Evolutionary conservation across 192 early-diverging fungal species (phyloP), one percentile per base, ranked within the genome.

Genomic region (Podila horticola): DNA sequence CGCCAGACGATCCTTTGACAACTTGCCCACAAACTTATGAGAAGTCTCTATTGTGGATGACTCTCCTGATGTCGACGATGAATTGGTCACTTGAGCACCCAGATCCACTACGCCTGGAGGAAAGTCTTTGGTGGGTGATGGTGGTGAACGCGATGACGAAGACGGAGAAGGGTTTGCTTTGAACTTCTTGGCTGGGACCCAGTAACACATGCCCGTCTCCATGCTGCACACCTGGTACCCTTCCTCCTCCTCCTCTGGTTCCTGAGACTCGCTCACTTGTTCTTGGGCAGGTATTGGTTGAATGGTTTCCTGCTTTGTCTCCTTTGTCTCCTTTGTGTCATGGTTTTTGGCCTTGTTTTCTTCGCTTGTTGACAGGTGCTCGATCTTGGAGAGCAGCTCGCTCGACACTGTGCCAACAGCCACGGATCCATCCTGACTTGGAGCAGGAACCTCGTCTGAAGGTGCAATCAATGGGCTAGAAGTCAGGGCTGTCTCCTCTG

Each of bases 161-260:
- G 5, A 7, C 10, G 29, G 29, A 20, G 31, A 34, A n/a, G 61
- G 34, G 28, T 22, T 28, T 5, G 29, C 33, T 20, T 67, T 75
- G 28, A 36, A 34, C 62, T 75, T 71, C 12, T 72, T 79, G 64
- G 70, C 50, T n/a, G 77, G 77, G 19, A 81, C 71, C 77, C 77
- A 81, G 50, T 81, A 81, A 22, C 77, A 81, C 62, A 81, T 28
- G 3, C 77, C 77, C 1, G 66, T 68, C 31, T 69, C 66, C 62
- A 73, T 66, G 58, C 73, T 71, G 24, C 77, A 81, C 41, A 73
- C 49, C 29, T 81, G 66, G 26, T 81, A 81, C 8, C 77, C 77
- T 28, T 81, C 77, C 2, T 55, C 51, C 4, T 55, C 24, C 3
- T 55, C n/a, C 8, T 10, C 24, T 10, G 12, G 8, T 17, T 55